phyloP scores from a whole-genome alignment of 805 yeast genomes.

The Cyberlindnera euphorbiiphila region DNA sequence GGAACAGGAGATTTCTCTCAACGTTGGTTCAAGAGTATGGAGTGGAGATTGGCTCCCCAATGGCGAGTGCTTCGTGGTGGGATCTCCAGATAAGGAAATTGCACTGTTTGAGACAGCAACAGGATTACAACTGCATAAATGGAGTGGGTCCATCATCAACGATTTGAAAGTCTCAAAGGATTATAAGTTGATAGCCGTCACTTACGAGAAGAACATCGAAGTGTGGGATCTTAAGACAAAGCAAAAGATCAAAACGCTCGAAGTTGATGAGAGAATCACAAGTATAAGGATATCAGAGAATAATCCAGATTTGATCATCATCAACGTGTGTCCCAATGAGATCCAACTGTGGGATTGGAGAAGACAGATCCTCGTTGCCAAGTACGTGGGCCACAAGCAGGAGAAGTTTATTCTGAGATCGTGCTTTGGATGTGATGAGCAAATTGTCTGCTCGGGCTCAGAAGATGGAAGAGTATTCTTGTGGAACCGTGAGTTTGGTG shows the following conservation, averaged over 20 bases:
- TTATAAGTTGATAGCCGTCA: conserved; percentile 61
- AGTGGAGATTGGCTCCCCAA: conserved; percentile 71
- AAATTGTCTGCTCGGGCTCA: conserved; percentile 73
- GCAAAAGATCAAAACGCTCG: conserved; percentile 40
- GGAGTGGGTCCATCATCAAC: conserved; percentile 49
- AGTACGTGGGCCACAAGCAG: conserved; percentile 70
- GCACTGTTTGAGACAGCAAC: conserved; percentile 40
- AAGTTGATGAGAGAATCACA: conserved; percentile 56
- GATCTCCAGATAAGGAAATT: conserved; percentile 72
- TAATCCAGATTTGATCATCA: conserved; percentile 51
- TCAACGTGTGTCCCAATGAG: conserved; percentile 71
- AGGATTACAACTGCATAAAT: conserved; percentile 27
- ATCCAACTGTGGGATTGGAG: conserved; percentile 77
- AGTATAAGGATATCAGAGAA: conserved; percentile 54
- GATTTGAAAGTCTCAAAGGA: conserved; percentile 66
- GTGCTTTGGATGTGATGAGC: conserved; percentile 69
- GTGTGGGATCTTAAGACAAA: conserved; percentile 51
- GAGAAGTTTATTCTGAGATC: conserved; percentile 68
- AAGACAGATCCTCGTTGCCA: conserved; percentile 52
- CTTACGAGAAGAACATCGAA: conserved; percentile 57
- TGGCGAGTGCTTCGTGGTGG: conserved; percentile 54
- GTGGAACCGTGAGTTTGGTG: conserved; percentile 74
- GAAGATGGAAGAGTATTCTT: conserved; percentile 76
- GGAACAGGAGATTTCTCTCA: conserved; percentile 19
- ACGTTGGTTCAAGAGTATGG: conserved; percentile 38